Evolutionary conservation across 179 eudicot species (phyloP).

Genomic region (Carnegiea gigantea): DNA sequence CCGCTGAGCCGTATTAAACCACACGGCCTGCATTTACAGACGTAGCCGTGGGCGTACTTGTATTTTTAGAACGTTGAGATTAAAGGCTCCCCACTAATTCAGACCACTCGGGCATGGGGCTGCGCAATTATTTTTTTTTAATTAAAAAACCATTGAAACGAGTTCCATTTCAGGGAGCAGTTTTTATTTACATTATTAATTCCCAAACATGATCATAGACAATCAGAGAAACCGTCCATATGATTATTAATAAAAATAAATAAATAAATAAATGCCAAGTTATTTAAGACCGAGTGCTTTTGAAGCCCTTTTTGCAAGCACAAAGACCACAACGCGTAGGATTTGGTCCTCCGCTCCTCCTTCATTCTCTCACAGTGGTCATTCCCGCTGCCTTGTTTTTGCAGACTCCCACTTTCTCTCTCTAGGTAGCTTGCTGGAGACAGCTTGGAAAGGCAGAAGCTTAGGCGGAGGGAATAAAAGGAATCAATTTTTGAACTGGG

Average conservation of each 20-base stretch:
- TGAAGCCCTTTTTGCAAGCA: background rate
- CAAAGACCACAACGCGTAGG: conserved; percentile 1
- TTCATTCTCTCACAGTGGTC: background rate
- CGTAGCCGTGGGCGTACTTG: background rate
- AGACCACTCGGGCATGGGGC: background rate
- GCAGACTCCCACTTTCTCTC: background rate
- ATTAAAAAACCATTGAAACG: background rate
- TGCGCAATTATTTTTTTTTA: background rate
- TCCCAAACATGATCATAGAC: no score
- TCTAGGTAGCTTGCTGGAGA: background rate
- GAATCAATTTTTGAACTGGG: background rate
- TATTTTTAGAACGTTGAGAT: background rate
- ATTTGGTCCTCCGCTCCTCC: background rate
- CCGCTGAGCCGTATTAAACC: no score
- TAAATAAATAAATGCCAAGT: background rate
- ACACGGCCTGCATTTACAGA: background rate
- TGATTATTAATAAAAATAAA: background rate
- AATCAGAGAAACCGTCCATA: background rate
- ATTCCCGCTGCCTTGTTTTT: conserved; percentile 6
- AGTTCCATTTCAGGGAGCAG: background rate
- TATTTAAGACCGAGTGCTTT: background rate
- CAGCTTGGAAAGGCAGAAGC: background rate
- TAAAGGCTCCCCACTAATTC: background rate
- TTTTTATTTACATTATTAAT: background rate
- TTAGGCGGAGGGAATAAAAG: background rate